Evolutionary conservation across 495 filamentous ascomycete genomes (phyloP).

Genomic region (Aspergillus campestris): DNA sequence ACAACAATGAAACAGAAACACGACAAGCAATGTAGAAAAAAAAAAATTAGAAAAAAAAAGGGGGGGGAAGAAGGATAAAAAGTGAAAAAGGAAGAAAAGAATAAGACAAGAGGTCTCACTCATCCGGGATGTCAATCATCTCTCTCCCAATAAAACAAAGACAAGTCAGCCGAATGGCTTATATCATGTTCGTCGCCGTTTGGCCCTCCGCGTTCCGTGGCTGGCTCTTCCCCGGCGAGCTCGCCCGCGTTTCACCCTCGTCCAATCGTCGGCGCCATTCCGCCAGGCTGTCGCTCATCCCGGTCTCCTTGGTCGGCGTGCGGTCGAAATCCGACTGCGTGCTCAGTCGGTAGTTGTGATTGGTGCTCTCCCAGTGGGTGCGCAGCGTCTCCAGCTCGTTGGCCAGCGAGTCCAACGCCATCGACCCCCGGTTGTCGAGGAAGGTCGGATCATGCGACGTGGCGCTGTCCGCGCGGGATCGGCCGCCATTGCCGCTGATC

Average conservation of each 20-base stretch:
- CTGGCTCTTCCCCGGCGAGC: slow-evolving; percentile 21
- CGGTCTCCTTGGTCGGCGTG: slow-evolving; percentile 45
- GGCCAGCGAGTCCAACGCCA: slow-evolving; percentile 85
- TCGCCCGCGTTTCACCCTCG: slow-evolving; percentile 42
- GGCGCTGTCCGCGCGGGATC: slow-evolving; percentile 34
- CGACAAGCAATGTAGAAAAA: not conserved
- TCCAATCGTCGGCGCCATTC: slow-evolving; percentile 71
- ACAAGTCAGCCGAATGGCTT: slow-evolving; percentile 12
- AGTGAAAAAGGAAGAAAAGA: slow-evolving; percentile 11
- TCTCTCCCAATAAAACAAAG: slow-evolving; percentile 6
- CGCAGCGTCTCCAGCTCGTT: slow-evolving; percentile 84
- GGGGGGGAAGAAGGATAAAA: not conserved
- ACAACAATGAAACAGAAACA: too few species aligned
- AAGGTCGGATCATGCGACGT: slow-evolving; percentile 55
- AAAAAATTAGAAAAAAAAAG: slow-evolving; percentile 10
- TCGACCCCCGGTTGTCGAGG: slow-evolving; percentile 61
- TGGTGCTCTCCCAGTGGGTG: slow-evolving; percentile 89
- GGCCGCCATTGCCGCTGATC: slow-evolving; percentile 19
- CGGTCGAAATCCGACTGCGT: slow-evolving; percentile 78
- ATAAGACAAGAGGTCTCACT: slow-evolving; percentile 6
- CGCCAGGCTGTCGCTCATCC: slow-evolving; percentile 59
- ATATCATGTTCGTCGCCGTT: slow-evolving; percentile 31
- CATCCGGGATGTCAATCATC: not conserved
- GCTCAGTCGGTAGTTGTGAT: slow-evolving; percentile 84
- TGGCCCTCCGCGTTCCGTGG: slow-evolving; percentile 16